Base-by-base conservation (phyloP, 768 basidiomycete species). In the Termitomyces sp. region DNA sequence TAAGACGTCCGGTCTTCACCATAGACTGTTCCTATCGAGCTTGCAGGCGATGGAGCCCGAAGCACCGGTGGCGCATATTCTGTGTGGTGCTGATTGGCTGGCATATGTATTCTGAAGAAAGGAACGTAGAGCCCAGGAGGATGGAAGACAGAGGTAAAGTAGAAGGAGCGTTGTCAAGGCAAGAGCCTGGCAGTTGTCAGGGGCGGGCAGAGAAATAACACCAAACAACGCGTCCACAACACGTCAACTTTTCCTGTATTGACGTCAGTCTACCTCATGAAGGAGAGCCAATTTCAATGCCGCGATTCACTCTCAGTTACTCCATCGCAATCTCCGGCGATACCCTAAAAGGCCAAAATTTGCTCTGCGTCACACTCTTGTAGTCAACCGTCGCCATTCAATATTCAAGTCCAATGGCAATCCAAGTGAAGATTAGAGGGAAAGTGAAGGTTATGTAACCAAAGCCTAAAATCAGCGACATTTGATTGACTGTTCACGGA, bases 11-110 rank as follows among this genome's bases (percentile, higher is more conserved):
- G 76, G 65, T 82, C 81, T 49, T 73, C 72, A 13, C 69, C 72
- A 54, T 80, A 79, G 1, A 72, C 63, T 16, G 79, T 82, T 46
- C 81, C 81, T 23, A 82, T 73, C 14, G 82, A 82, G 58, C 80
- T 81, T 18, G 81, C 75, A 13, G 81, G 81, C 10, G 82, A 84
- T 2, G 81, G 74, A 9, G 77, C 73, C 9, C 80, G 79, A 33
- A 80, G 67, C 26, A 80, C 75, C 30, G 79, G 78, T 18, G 77
- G 72, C 5, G 79, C 77, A 59, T 83, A 82, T 67, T 79, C 79
- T 4, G 77, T 74, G 57, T 73, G 69, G 52, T 72, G 71, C n/a
- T 60, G 66, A 46, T 64, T 68, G n/a, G 63, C 33, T 35, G 68
- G 58, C 69, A 69, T 70, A n/a, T 4, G 26, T 38, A n/a, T 50